Evolutionary conservation across 2,329 filamentous ascomycete genomes (phyloP), one percentile per base, ranked within the genome.

Genomic region (Clarireedia sp.): DNA sequence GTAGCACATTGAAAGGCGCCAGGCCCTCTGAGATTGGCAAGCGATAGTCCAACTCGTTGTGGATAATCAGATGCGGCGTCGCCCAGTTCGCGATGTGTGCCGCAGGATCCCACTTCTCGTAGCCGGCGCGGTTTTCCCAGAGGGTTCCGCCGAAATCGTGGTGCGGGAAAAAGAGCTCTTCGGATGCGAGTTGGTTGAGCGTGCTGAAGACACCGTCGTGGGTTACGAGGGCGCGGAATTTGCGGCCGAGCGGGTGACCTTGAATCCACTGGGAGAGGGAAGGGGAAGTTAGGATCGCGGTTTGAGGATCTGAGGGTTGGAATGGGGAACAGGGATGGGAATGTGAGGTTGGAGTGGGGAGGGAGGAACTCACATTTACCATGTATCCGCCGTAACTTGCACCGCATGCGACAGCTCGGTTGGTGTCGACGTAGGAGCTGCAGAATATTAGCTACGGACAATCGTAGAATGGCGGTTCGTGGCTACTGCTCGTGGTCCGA

Each of bases 11-110:
- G 64, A 86, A 87, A 2, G 81, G 78, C 0, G 77, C 77, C 38
- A 86, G 66, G 0, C 92, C 77, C 79, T 96, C 92, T 0, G 86
- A 83, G 53, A 97, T 85, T 0, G 90, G 87, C 24, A 96, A 74
- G 17, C 92, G 81, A 68, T 96, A 97, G 70, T 97, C 92, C 33
- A 94, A 78, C 65, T 94, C 89, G 66, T 84, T 92, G 71, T 97
- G 92, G 54, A 97, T 90, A 58, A 95, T 84, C 59, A 99, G 76
- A 71, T 94, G 86, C 0, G 94, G 94, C 0, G 91, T 96, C 1
- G 80, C 75, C 57, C 81, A 78, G 51, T 79, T 74, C 51, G 75
- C 73, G 5, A 64, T 37, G 48, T 65, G 75, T 73, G 21, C 44
- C 0, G 85, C 76, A 0, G 86, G 87, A 68, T 90, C 86, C 82